Base-by-base conservation (phyloP, 805 yeast genomes). In the Maudiozyma serrabonitensis region DNA sequence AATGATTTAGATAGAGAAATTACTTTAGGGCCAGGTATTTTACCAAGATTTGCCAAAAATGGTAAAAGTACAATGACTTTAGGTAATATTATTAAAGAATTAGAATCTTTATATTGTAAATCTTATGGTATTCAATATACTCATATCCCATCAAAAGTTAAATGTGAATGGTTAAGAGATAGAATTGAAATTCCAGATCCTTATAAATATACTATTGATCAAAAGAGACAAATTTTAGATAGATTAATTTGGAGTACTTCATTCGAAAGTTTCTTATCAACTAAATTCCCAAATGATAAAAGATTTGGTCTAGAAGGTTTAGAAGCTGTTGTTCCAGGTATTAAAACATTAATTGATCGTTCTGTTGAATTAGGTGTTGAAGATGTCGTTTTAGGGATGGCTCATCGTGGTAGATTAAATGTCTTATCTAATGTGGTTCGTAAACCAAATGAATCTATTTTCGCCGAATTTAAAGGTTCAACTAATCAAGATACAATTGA, bases 301-400 rank as follows among this genome's bases (percentile, higher is more conserved):
- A 86, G 99, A 73, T 93, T 93, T 65, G 99, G 99, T 70, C 76
- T 93, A 52, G 99, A 93, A 76, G 99, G 99, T 75, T 95, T 95
- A 56, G 99, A 93, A 74, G 76, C 95, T 45, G 85, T 87, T 62
- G 87, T 93, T 46, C 98, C 98, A 43, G 99, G 98, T 75, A 83
- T 93, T 77, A 93, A 93, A 75, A 85, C 96, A 46, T 70, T 93
- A 67, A 89, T 93, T 66, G 99, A 93, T 71, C 82, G 89, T 57
- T 79, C 96, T 43, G 98, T 90, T 46, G 95, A 86, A 57, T 73
- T 75, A 54, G 99, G 99, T 61, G 84, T 91, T 47, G 96, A 90
- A 72, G 98, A 91, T 68, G 82, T 93, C 54, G 95, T 91, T 62
- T 84, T 93, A 61, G 99, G 99, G 75, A 93, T 93, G 98, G 97